Percentiles rank a stretch among this genome's conserved stretches.
Conservation (phyloP, 345 rosid genomes). For the Raphanus sativus region DNA sequence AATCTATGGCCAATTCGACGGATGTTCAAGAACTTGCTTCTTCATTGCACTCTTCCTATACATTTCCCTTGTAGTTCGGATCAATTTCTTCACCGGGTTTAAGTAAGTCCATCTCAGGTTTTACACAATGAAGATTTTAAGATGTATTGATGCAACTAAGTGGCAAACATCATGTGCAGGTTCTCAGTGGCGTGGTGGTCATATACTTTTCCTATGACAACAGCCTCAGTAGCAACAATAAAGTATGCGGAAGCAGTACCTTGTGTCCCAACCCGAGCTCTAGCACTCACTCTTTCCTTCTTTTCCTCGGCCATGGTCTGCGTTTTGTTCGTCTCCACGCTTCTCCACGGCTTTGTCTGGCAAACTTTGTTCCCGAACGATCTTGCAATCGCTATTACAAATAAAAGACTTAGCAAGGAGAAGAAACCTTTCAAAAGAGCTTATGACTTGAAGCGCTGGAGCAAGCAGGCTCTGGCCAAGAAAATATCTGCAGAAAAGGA, state of each 20-base stretch:
- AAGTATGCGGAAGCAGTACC: constrained; percentile 89
- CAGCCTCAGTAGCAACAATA: constrained; percentile 81
- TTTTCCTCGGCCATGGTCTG: constrained; percentile 79
- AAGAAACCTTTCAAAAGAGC: constrained; percentile 66
- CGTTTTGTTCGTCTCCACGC: constrained; percentile 61
- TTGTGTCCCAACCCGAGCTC: constrained; percentile 51
- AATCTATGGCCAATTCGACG: constrained; percentile 82
- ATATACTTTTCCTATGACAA: constrained; percentile 95
- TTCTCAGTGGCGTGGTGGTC: constrained; percentile 99
- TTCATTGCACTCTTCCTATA: constrained; percentile 88
- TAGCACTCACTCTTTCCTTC: constrained; percentile 72
- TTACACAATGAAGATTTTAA: background rate
- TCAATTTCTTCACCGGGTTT: constrained; percentile 95
- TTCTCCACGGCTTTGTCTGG: constrained; percentile 82
- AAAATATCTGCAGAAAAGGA: constrained; percentile 48
- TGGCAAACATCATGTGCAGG: constrained; percentile 38
- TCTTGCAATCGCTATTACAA: constrained; percentile 86
- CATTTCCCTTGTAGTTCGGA: constrained; percentile 66
- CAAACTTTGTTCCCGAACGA: constrained; percentile 74
- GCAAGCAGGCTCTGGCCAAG: constrained; percentile 64
- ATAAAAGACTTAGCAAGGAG: constrained; percentile 56
- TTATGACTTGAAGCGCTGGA: constrained; percentile 66
- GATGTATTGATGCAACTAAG: constrained; percentile 7
- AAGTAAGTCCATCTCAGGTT: constrained; percentile 45
- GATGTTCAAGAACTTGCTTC: constrained; percentile 73